A percentile compares a stretch with the other conserved stretches of the same genome.
Evolutionary conservation across 2,329 filamentous ascomycete genomes (phyloP).

Genomic region (Magnaporthiopsis incrustans): DNA sequence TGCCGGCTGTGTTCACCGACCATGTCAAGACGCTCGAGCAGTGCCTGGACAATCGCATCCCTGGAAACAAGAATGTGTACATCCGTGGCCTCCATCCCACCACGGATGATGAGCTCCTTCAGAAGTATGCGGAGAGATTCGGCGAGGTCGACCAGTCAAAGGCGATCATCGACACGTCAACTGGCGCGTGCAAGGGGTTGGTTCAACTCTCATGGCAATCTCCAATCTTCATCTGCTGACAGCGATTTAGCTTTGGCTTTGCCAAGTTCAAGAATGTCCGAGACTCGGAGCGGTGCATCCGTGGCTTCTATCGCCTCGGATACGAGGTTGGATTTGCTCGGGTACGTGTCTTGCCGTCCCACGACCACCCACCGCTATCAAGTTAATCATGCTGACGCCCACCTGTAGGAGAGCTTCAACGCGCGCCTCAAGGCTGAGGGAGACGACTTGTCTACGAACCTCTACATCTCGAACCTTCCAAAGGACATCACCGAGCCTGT

Average conservation of each 20-base stretch:
- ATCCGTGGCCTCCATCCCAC: slow-evolving; percentile 93
- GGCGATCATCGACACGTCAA: slow-evolving; percentile 93
- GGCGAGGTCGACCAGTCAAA: slow-evolving; percentile 94
- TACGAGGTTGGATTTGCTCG: slow-evolving; percentile 97
- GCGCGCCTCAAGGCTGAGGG: slow-evolving; percentile 94
- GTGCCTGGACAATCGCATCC: slow-evolving; percentile 83
- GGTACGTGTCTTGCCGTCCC: slow-evolving; percentile 41
- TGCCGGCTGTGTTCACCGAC: slow-evolving; percentile 83
- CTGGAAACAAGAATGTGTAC: slow-evolving; percentile 95
- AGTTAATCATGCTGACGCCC: not conserved
- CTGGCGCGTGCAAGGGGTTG: slow-evolving; percentile 92
- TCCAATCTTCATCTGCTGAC: slow-evolving; percentile 12
- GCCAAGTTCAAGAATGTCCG: slow-evolving; percentile 86
- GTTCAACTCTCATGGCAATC: slow-evolving; percentile 14
- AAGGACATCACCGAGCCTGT: slow-evolving; percentile 87
- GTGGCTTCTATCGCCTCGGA: slow-evolving; percentile 85
- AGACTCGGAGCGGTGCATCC: slow-evolving; percentile 92
- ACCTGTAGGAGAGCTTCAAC: slow-evolving; percentile 82
- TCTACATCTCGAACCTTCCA: slow-evolving; percentile 96
- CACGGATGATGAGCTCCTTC: slow-evolving; percentile 84
- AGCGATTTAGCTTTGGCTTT: slow-evolving; percentile 74
- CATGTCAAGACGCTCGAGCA: slow-evolving; percentile 87
- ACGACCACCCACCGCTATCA: not conserved
- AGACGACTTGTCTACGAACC: slow-evolving; percentile 82
- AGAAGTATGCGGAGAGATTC: slow-evolving; percentile 77